Base-by-base conservation (phyloP, 176 grass and related monocot species). In the Typha latifolia region DNA sequence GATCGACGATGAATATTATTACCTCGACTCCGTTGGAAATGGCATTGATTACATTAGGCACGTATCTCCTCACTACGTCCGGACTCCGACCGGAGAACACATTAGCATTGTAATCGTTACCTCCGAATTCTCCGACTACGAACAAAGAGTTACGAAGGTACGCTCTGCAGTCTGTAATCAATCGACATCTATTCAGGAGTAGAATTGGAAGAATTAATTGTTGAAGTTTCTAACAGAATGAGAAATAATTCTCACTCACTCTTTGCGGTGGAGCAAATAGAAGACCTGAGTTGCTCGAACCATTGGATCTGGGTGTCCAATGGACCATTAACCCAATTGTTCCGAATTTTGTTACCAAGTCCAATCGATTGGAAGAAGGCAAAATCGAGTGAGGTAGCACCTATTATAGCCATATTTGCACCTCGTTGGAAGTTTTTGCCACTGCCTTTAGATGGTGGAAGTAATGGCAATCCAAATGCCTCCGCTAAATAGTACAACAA, bases 51-150 rank as follows among this genome's bases (percentile, higher is more conserved):
- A 90, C 76, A 14, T 77, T 52, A 2, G 83, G 66, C 3, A 76
- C 61, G 76, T 86, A 90, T 32, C 76, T 82, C 77, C 82, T 77
- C 0, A 74, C 83, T 74, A 83, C 75, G 26, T 70, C 77, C 2
- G 83, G 0, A 68, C 19, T 61, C 79, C 82, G 77, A 72, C 75
- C 78, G 5, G 74, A 70, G 83, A 90, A 90, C 6, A 90, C 73
- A 69, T 78, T 79, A 15, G 87, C 83, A 47, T 86, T 90, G 83
- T 90, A 90, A 71, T 86, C 87, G 73, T 90, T 90, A 1, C 87
- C 83, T 0, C 80, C 87, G 49, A 90, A 83, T 73, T 90, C 87
- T 16, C 87, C 87, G 73, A 90, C 75, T 12, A 90, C 62, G 32
- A 83, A 77, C 16, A 90, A 74, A 0, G 83, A 90, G 0, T 78